phyloP scores from a whole-genome alignment of 192 early-diverging fungal species.

The Chytriomyces confervae region DNA sequence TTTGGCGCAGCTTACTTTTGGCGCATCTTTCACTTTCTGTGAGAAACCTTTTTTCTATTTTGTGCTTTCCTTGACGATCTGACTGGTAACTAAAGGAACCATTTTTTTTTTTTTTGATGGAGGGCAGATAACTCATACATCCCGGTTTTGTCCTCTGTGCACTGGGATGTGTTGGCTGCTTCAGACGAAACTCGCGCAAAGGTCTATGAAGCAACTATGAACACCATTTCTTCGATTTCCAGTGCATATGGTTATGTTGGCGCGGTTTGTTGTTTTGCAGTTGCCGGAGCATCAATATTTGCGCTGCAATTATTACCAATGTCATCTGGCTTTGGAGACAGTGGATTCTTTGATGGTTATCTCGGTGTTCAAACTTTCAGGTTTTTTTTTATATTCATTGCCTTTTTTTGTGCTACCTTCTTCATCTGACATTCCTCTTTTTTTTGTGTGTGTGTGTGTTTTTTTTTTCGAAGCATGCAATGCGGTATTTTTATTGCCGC shows the following conservation, averaged over 20 bases:
- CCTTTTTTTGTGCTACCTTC: no score
- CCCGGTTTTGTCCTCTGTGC: constrained; percentile 24
- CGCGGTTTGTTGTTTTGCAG: constrained; percentile 30
- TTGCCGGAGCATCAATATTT: constrained; percentile 20
- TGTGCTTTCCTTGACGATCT: no score
- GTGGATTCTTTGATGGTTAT: constrained; percentile 5
- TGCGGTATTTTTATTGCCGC: constrained; percentile 23
- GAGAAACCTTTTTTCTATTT: no score
- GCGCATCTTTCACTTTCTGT: constrained; percentile 21
- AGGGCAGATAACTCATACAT: constrained; percentile 25
- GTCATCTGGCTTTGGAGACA: constrained; percentile 26
- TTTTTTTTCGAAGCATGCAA: constrained; percentile 12
- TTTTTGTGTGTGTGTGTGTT: no score
- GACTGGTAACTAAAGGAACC: no score
- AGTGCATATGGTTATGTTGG: constrained; percentile 23
- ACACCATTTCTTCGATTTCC: constrained; percentile 20
- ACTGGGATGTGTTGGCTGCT: constrained; percentile 26
- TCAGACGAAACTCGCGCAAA: not conserved
- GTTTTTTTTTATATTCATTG: no score
- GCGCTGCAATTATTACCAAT: constrained; percentile 7
- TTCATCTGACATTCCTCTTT: no score
- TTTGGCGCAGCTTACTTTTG: constrained; percentile 9
- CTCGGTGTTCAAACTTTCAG: constrained; percentile 17
- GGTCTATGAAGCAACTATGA: constrained; percentile 23
- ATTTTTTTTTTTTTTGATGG: no score